phyloP scores from a whole-genome alignment of 2,329 filamentous ascomycete species.

The Tolypocladium capitatum region DNA sequence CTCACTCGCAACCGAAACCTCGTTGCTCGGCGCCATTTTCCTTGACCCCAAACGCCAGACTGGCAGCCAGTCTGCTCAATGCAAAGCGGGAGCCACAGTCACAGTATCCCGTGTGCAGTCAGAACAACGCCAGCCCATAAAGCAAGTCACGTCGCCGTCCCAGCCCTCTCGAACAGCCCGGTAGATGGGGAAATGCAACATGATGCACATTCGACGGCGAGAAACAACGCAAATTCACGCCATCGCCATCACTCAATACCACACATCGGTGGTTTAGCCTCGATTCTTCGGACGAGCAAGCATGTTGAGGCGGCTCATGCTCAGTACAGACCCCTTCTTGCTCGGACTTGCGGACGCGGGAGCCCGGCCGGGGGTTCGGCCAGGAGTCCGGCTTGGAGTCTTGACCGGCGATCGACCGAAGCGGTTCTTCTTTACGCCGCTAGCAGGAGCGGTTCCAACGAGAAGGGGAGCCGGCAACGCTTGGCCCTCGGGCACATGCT shows the following conservation, averaged over 20 bases:
- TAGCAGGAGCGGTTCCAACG: conserved; percentile 18
- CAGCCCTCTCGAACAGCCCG: neutral
- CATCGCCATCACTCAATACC: neutral
- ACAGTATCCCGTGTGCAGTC: neutral
- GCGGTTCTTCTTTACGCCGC: conserved; percentile 21
- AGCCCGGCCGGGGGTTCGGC: conserved; percentile 8
- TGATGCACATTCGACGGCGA: neutral
- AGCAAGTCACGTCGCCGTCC: neutral
- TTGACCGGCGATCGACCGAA: conserved; percentile 13
- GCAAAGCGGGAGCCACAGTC: neutral
- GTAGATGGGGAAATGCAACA: neutral
- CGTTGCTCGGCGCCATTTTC: neutral
- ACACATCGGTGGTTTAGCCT: conserved; percentile 18
- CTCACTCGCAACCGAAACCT: neutral
- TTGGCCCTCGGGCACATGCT: conserved; percentile 35
- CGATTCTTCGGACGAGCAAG: conserved; percentile 47
- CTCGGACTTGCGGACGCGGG: conserved; percentile 26
- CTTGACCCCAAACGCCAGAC: neutral
- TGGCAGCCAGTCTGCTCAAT: neutral
- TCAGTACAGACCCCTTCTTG: conserved; percentile 41
- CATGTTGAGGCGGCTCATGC: conserved; percentile 47
- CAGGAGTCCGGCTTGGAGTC: conserved; percentile 4
- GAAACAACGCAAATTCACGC: neutral
- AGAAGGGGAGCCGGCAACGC: conserved; percentile 38
- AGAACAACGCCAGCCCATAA: neutral